A percentile compares a stretch with the other conserved stretches of the same genome.
Conservation (phyloP, 2,329 filamentous ascomycete genomes). For the Talaromyces sp. region DNA sequence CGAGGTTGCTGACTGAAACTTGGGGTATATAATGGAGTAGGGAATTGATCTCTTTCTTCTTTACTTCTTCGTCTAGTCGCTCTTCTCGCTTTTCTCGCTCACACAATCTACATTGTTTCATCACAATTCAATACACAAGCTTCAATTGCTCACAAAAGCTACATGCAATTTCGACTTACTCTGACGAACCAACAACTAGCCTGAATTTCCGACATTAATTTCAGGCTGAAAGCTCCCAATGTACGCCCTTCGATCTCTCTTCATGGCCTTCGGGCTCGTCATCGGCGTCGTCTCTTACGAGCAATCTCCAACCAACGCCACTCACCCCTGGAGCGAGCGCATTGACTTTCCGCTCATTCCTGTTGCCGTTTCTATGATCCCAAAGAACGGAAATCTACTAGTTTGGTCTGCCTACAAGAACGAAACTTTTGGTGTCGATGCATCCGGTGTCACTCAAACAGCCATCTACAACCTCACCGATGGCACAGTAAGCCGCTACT, state of each 20-base stretch:
- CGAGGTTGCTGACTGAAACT: background rate
- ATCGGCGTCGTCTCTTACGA: background rate
- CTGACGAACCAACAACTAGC: background rate
- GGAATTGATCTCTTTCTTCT: too few species aligned
- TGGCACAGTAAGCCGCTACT: slow-evolving; percentile 12
- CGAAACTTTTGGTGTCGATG: slow-evolving; percentile 13
- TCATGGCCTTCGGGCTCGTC: slow-evolving; percentile 10
- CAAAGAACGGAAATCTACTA: slow-evolving; percentile 13
- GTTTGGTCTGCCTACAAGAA: slow-evolving; percentile 17
- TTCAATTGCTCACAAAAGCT: background rate
- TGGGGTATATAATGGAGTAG: background rate
- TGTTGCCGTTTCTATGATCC: slow-evolving; percentile 17
- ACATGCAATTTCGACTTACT: background rate
- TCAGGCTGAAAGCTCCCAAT: background rate
- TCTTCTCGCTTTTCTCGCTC: background rate
- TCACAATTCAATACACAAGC: background rate
- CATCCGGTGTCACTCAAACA: slow-evolving; percentile 17
- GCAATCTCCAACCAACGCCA: slow-evolving; percentile 6
- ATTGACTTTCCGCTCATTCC: slow-evolving; percentile 20
- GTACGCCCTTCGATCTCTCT: background rate
- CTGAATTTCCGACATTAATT: background rate
- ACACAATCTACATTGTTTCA: background rate
- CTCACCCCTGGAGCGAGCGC: slow-evolving; percentile 14
- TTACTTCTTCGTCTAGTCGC: background rate
- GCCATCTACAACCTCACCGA: slow-evolving; percentile 17